Base-by-base conservation (phyloP, 208 protist genomes). In the Trypanosoma vivax region DNA sequence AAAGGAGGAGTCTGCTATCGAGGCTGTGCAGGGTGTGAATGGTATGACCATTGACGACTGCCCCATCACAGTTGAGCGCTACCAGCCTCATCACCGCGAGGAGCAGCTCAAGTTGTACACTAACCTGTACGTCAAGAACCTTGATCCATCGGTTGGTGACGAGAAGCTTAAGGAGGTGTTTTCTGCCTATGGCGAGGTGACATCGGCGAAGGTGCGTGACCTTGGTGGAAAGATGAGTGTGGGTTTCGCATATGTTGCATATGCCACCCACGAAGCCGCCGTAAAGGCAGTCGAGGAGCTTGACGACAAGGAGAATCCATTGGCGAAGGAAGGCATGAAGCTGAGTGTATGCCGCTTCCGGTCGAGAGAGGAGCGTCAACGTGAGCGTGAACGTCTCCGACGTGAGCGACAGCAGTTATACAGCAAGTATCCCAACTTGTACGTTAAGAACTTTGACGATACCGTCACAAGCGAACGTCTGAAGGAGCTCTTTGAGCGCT, bases 71-170 rank as follows among this genome's bases (percentile, higher is more conserved):
- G 96, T 98, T 39, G 90, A 92, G 48, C 83, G 94, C 60, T 96
- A 95, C 57, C 95, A 99, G 85, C 57, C 82, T 19, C 89, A 98
- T 76, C 86, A 99, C 63, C 86, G 88, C 51, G 83, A 96, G 23
- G 76, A 95, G 68, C 76, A 81, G 53, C 65, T 94, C 37, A 84
- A 92, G 69, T 97, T 98, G 78, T 98, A 92, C 71, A 94, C 92
- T 38, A 99, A 99, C 83, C 86, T 99, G 25, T 99, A 99, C 87
- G 88, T 99, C 54, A 99, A 98, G 82, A 99, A 99, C 92, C 84
- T 99, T 53, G 91, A 97, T 58, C 93, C 97, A 52, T 54, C 60
- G 19, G 81, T 99, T 41, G 81, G 88, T 50, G 95, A 97, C 50
- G 93, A 97, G 47, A 81, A 92, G 56, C 74, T 99, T 21, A 76